phyloP scores from a whole-genome alignment of 2,329 filamentous ascomycete species.

The Exophiala alcalophila region DNA sequence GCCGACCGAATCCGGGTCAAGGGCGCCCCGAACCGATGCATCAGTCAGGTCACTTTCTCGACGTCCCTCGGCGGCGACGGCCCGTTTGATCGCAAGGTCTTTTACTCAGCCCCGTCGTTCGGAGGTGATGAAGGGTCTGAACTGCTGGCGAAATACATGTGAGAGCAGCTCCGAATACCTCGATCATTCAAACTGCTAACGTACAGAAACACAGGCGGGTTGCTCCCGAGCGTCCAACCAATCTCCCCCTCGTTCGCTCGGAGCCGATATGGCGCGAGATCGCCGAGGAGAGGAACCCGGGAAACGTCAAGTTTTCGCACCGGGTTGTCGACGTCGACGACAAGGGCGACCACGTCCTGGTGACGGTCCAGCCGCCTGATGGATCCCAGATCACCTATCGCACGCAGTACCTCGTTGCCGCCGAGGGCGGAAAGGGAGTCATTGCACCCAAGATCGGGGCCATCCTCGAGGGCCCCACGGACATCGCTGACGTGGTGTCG shows the following conservation, averaged over 20 bases:
- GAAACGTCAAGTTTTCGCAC: conserved; percentile 16
- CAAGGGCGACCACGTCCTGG: conserved; percentile 5
- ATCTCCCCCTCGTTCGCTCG: conserved; percentile 31
- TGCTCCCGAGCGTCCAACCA: conserved; percentile 2
- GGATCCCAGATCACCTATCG: conserved; percentile 20
- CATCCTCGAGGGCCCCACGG: conserved; percentile 31
- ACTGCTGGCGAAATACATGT: not conserved
- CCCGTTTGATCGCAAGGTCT: conserved; percentile 5
- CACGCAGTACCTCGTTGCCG: conserved; percentile 35
- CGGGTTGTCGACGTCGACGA: conserved; percentile 3
- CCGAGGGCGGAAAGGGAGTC: conserved; percentile 33
- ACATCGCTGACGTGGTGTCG: conserved; percentile 35
- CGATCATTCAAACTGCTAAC: no score
- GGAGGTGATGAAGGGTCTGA: conserved; percentile 2
- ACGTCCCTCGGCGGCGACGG: conserved; percentile 34
- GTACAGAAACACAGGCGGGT: not conserved
- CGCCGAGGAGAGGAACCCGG: conserved; percentile 34
- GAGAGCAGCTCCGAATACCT: conserved; percentile 32
- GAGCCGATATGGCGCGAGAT: conserved; percentile 35
- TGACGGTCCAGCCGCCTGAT: conserved; percentile 20
- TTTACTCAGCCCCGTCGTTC: not conserved
- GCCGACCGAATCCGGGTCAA: conserved; percentile 31
- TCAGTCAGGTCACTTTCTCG: conserved; percentile 34
- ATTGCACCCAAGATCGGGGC: conserved; percentile 32
- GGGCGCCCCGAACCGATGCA: conserved; percentile 29